Evolutionary conservation across 2,329 filamentous ascomycete species (phyloP).

Genomic region (Alternaria triticina): DNA sequence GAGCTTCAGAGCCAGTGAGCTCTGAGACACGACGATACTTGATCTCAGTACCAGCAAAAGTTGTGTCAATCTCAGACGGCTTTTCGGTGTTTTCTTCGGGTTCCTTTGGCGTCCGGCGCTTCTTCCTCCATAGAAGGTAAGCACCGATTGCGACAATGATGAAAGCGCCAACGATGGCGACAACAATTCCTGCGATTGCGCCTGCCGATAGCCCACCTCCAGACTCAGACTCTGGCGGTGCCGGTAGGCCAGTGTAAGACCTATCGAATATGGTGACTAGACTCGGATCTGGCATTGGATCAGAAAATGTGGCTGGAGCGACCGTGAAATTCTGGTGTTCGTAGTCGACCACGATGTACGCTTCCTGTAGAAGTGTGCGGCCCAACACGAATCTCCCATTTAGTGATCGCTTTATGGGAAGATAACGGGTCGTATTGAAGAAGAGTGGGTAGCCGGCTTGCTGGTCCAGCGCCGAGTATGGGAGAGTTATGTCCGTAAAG

Average conservation of each 20-base stretch:
- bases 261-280: slow-evolving; percentile 34
- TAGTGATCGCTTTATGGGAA: slow-evolving; percentile 39
- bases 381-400: slow-evolving; percentile 38
- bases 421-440: slow-evolving; percentile 28
- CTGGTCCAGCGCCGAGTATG: slow-evolving; percentile 39
- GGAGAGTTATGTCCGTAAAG: slow-evolving; percentile 31
- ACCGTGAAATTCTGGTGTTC: slow-evolving; percentile 44
- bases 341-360: slow-evolving; percentile 48
- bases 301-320: slow-evolving; percentile 29
- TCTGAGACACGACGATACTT: slow-evolving; percentile 43
- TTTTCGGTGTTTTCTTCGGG: slow-evolving; percentile 15
- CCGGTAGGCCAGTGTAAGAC: slow-evolving; percentile 16
- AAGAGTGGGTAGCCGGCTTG: slow-evolving; percentile 15
- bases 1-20: slow-evolving; percentile 40
- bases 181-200: slow-evolving; percentile 43
- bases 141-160: slow-evolving; percentile 26
- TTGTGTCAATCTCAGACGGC: slow-evolving; percentile 38
- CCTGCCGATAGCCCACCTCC: slow-evolving; percentile 29
- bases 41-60: slow-evolving; percentile 32
- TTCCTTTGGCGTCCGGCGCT: slow-evolving; percentile 20
- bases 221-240: neutral
- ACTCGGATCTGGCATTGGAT: slow-evolving; percentile 25
- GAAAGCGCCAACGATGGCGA: slow-evolving; percentile 39
- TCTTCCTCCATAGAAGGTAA: slow-evolving; percentile 39
- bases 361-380: slow-evolving; percentile 47